Evolutionary conservation across 2,329 filamentous ascomycete genomes (phyloP).

Genomic region (Ambrosiella xylebori): DNA sequence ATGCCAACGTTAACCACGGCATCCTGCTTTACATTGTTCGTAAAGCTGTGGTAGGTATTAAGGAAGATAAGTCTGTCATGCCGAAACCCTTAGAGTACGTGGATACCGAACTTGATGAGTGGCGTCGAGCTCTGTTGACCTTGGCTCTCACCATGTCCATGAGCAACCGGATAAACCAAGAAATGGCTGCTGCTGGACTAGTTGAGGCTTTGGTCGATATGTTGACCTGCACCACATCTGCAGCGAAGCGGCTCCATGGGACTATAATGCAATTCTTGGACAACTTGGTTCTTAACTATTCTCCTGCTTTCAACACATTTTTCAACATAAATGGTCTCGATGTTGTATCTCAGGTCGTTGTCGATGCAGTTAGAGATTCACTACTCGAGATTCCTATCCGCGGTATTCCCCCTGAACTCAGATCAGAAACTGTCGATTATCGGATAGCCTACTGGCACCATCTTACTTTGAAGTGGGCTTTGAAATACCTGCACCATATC

Average conservation of each 20-base stretch:
- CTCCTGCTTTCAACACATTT: slow-evolving; percentile 68
- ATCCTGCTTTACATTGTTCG: slow-evolving; percentile 84
- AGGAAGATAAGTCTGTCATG: slow-evolving; percentile 26
- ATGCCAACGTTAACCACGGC: slow-evolving; percentile 90
- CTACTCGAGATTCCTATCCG: slow-evolving; percentile 48
- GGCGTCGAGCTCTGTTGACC: slow-evolving; percentile 81
- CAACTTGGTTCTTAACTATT: slow-evolving; percentile 67
- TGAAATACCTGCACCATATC: slow-evolving; percentile 93
- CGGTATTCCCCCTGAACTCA: slow-evolving; percentile 52
- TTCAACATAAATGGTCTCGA: slow-evolving; percentile 73
- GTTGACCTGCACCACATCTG: slow-evolving; percentile 61
- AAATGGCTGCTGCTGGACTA: slow-evolving; percentile 75
- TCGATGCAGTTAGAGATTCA: slow-evolving; percentile 58
- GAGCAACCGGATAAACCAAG: slow-evolving; percentile 34
- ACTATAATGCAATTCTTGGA: slow-evolving; percentile 79
- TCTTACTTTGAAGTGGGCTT: slow-evolving; percentile 78
- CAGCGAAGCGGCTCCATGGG: slow-evolving; percentile 69
- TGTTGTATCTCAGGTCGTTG: slow-evolving; percentile 72
- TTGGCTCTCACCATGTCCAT: slow-evolving; percentile 61
- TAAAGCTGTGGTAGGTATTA: slow-evolving; percentile 75
- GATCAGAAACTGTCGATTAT: slow-evolving; percentile 79
- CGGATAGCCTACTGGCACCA: slow-evolving; percentile 85
- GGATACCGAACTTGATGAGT: slow-evolving; percentile 49
- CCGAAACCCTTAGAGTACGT: slow-evolving; percentile 8
- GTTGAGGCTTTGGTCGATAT: slow-evolving; percentile 84